A percentile compares a stretch with the other conserved stretches of the same genome.
phyloP scores from a whole-genome alignment of 805 yeast genomes.

The Torulaspora delbrueckii region DNA sequence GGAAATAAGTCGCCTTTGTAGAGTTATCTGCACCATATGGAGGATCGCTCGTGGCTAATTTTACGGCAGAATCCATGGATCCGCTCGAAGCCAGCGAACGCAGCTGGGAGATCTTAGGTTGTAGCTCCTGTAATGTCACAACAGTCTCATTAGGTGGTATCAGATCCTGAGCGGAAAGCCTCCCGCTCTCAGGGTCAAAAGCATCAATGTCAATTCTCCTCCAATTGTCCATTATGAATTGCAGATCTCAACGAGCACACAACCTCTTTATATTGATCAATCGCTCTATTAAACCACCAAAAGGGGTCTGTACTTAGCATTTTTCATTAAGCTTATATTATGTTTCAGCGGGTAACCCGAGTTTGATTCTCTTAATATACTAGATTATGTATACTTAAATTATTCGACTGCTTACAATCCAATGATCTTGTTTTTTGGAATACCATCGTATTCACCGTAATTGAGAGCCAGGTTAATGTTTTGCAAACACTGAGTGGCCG shows the following conservation, averaged over 20 bases:
- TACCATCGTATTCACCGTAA: slow-evolving; percentile 92
- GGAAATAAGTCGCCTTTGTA: slow-evolving; percentile 42
- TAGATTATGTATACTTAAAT: background rate
- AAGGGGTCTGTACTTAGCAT: background rate
- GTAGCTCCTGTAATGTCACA: slow-evolving; percentile 50
- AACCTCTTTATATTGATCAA: no score
- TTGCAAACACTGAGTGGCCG: slow-evolving; percentile 97
- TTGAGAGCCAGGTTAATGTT: slow-evolving; percentile 87
- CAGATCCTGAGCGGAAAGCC: slow-evolving; percentile 59
- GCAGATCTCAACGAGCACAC: background rate
- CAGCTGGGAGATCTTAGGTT: slow-evolving; percentile 49
- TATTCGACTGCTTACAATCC: background rate
- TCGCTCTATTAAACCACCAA: background rate
- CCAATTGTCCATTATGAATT: slow-evolving; percentile 60
- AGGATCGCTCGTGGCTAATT: slow-evolving; percentile 59
- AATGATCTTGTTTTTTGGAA: slow-evolving; percentile 60
- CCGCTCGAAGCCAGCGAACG: slow-evolving; percentile 68
- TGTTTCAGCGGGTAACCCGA: background rate
- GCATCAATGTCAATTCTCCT: slow-evolving; percentile 94
- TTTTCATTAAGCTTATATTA: background rate
- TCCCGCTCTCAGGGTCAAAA: slow-evolving; percentile 71
- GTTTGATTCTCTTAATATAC: background rate
- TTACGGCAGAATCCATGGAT: slow-evolving; percentile 61
- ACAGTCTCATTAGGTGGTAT: slow-evolving; percentile 50
- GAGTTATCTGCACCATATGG: slow-evolving; percentile 74